phyloP scores from a whole-genome alignment of 768 basidiomycete genomes.

The Lenzites betulinus region DNA sequence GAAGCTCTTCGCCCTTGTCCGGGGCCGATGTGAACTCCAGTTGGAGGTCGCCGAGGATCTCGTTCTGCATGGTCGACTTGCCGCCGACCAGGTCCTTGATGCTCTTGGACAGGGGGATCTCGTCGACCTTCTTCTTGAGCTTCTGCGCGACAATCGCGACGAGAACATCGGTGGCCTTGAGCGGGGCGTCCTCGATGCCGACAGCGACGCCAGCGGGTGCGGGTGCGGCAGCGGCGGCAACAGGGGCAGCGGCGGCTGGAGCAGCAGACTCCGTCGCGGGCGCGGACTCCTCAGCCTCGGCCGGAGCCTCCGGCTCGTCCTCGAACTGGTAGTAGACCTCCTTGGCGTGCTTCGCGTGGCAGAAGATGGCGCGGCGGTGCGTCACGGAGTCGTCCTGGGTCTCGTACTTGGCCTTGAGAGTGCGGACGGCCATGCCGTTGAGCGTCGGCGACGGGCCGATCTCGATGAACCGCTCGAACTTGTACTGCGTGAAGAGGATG shows the following conservation, averaged over 20 bases:
- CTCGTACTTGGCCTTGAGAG: conserved; percentile 94
- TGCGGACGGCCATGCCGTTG: conserved; percentile 91
- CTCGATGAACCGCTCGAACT: conserved; percentile 93
- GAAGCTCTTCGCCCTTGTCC: conserved; percentile 97
- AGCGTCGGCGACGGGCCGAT: conserved; percentile 96
- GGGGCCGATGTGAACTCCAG: conserved; percentile 94
- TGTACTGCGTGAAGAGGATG: conserved; percentile 80
- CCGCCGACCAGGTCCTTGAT: conserved; percentile 99
- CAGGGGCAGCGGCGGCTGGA: conserved; percentile 43
- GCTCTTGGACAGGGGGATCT: conserved; percentile 87
- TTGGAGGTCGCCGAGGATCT: conserved; percentile 95
- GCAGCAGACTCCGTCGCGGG: conserved; percentile 42
- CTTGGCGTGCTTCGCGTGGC: conserved; percentile 93
- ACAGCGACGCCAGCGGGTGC: conserved; percentile 64
- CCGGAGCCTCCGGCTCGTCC: conserved; percentile 64
- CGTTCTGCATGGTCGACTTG: conserved; percentile 98
- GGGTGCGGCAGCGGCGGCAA: conserved; percentile 48
- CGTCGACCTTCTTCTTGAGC: conserved; percentile 91
- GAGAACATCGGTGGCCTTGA: conserved; percentile 90
- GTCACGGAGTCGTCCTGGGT: conserved; percentile 81
- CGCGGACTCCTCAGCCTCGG: conserved; percentile 40
- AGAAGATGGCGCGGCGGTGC: conserved; percentile 78
- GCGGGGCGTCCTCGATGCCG: conserved; percentile 84
- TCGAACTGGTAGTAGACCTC: conserved; percentile 99
- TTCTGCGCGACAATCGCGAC: conserved; percentile 93